Conservation (phyloP, 305 asterid species). For the Fraxinus albicans region DNA sequence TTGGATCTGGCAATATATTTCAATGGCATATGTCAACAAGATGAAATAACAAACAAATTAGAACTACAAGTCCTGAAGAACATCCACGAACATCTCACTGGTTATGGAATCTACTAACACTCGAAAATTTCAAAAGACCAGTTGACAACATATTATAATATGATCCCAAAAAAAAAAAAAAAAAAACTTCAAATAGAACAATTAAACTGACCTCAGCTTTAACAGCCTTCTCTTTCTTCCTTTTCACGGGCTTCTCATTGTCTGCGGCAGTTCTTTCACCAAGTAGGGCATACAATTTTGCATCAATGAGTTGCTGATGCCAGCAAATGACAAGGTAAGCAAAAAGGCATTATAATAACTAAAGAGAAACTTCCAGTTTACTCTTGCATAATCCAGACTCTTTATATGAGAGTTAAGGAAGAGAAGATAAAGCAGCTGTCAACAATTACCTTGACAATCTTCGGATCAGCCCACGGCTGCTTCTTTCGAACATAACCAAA, state of each 20-base stretch:
- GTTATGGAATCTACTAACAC: background rate
- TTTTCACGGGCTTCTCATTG: slow-evolving; percentile 78
- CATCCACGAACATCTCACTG: background rate
- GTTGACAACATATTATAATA: background rate
- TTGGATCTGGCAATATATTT: slow-evolving; percentile 5
- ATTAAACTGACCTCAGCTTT: slow-evolving; percentile 60
- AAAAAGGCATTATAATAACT: background rate
- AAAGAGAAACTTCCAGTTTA: background rate
- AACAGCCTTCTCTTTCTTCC: slow-evolving; percentile 83
- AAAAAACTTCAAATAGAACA: background rate
- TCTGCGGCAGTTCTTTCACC: slow-evolving; percentile 92
- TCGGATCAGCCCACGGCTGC: slow-evolving; percentile 95
- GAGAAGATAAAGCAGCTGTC: slow-evolving; percentile 10
- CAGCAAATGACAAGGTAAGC: slow-evolving; percentile 20
- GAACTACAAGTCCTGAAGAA: background rate
- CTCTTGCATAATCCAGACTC: slow-evolving; percentile 2
- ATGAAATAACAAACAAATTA: background rate
- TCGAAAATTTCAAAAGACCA: background rate
- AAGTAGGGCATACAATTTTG: slow-evolving; percentile 59
- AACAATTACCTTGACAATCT: slow-evolving; percentile 68
- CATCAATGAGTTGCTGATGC: slow-evolving; percentile 72
- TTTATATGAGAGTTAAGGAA: background rate
- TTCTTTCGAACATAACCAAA: slow-evolving; percentile 75
- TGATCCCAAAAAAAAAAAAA: background rate
- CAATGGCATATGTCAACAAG: background rate